phyloP scores from a whole-genome alignment of 495 filamentous ascomycete genomes.

The Tuber indicum region DNA sequence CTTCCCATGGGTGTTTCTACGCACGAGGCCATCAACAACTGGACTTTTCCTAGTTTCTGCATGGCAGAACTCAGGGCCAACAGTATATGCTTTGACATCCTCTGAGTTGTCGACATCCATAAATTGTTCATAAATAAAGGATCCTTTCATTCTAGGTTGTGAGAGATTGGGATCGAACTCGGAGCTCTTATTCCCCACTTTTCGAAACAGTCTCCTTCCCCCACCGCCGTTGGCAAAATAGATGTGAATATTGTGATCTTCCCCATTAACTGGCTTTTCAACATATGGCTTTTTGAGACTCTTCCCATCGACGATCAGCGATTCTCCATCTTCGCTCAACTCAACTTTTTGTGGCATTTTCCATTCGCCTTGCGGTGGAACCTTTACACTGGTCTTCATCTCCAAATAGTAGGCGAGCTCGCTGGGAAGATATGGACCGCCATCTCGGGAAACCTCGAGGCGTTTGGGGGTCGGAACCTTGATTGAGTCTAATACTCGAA shows the following conservation, averaged over 20 bases:
- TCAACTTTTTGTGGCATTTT: constrained; percentile 58
- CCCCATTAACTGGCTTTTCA: constrained; percentile 95
- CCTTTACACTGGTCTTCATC: constrained; percentile 67
- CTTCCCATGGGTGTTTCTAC: constrained; percentile 93
- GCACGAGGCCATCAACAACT: constrained; percentile 91
- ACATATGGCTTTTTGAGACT: constrained; percentile 88
- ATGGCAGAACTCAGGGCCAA: constrained; percentile 88
- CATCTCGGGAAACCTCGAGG: constrained; percentile 90
- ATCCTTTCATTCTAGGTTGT: constrained; percentile 67
- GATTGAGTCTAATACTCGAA: constrained; percentile 80
- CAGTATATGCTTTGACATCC: constrained; percentile 98
- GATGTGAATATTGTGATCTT: constrained; percentile 98
- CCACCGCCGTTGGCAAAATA: constrained; percentile 91
- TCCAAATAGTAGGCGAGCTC: constrained; percentile 74
- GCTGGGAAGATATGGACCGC: constrained; percentile 70
- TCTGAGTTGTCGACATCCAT: constrained; percentile 92
- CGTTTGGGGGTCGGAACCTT: constrained; percentile 80
- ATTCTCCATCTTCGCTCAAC: constrained; percentile 78
- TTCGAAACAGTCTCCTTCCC: constrained; percentile 85
- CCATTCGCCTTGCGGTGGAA: constrained; percentile 50
- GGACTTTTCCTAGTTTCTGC: constrained; percentile 95
- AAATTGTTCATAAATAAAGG: constrained; percentile 96
- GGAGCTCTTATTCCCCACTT: constrained; percentile 96
- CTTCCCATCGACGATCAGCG: constrained; percentile 76
- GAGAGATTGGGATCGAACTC: constrained; percentile 73